Evolutionary conservation across 2,329 filamentous ascomycete genomes (phyloP).

Genomic region (Cytospora piceicola): DNA sequence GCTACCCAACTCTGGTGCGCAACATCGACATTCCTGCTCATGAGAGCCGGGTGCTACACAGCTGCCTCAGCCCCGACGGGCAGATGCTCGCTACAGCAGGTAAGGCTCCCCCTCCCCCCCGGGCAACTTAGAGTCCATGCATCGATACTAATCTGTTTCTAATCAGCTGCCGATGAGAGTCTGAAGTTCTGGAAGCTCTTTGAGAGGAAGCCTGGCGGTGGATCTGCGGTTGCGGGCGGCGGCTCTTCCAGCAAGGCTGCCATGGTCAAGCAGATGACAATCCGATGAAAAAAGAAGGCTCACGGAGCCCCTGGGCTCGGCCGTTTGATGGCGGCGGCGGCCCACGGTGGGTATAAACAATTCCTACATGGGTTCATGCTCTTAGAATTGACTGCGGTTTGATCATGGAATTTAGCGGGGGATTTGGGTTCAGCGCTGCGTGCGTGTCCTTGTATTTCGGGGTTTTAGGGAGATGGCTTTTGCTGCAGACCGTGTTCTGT

Average conservation of each 20-base stretch:
- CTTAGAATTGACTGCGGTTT: constrained; percentile 39
- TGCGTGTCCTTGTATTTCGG: constrained; percentile 35
- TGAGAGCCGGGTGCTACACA: constrained; percentile 95
- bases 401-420: constrained; percentile 50
- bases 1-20: constrained; percentile 94
- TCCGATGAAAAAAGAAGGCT: constrained; percentile 60
- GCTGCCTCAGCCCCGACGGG: constrained; percentile 93
- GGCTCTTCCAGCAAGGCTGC: constrained; percentile 77
- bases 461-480: constrained; percentile 20
- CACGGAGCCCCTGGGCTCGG: neutral
- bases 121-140: neutral
- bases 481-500: constrained; percentile 41
- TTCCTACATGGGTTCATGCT: constrained; percentile 46
- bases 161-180: constrained; percentile 83
- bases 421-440: constrained; percentile 50
- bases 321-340: constrained; percentile 34
- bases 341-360: constrained; percentile 52
- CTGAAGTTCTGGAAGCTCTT: constrained; percentile 99
- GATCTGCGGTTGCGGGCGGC: constrained; percentile 66
- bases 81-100: constrained; percentile 96
- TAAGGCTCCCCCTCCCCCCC: constrained; percentile 44
- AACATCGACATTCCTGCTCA: constrained; percentile 98
- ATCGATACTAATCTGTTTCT: constrained; percentile 37
- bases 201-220: constrained; percentile 89
- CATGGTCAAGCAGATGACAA: constrained; percentile 94